Base-by-base conservation (phyloP, 1,139 yeast genomes). In the Yamadazyma oceani region DNA sequence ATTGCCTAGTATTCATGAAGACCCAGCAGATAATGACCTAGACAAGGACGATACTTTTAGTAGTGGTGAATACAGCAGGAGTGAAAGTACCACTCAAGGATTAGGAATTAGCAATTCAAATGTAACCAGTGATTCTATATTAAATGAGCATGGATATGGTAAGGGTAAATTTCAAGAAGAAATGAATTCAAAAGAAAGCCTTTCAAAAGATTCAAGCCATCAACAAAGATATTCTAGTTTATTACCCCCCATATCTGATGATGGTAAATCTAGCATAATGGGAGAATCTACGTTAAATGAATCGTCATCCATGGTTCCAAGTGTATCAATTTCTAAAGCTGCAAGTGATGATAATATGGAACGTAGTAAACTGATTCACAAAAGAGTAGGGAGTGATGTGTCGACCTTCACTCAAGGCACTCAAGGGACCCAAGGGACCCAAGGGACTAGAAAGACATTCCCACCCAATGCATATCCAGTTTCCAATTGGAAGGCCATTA, bases 401-500 rank as follows among this genome's bases (percentile, higher is more conserved):
- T 29, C 46, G 11, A 33, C 40, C 2, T 31, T 31, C 13, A 34
- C 47, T 2, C 37, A 37, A 25, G 17, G 31, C 9, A 37, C 42
- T 4, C n/a, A n/a, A n/a, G n/a, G n/a, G n/a, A n/a, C n/a, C n/a
- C n/a, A n/a, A n/a, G n/a, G n/a, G n/a, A 35, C 48, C 3, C 37
- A 36, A 23, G 17, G 32, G 10, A 37, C 42, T 3, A 45, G 39
- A 21, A 50, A 37, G 19, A 41, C 49, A 12, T 45, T 48, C 27
- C 43, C 51, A 11, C 50, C 51, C 14, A 40, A 38, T 36, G 49
- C 57, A 14, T 65, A 66, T 31, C 74, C 73, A 2, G 64, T 60
- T 1, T 72, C 60, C 30, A 67, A 67, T 46, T 69, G 79, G 73
- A 71, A 69, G 41, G 53, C 60, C 31, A 74, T 76, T 22, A 60